These are phyloP conservation scores for Aspergillus uvarum DNA, from an alignment of 2,329 filamentous ascomycete species.

Conservation along the genomic window DNA sequence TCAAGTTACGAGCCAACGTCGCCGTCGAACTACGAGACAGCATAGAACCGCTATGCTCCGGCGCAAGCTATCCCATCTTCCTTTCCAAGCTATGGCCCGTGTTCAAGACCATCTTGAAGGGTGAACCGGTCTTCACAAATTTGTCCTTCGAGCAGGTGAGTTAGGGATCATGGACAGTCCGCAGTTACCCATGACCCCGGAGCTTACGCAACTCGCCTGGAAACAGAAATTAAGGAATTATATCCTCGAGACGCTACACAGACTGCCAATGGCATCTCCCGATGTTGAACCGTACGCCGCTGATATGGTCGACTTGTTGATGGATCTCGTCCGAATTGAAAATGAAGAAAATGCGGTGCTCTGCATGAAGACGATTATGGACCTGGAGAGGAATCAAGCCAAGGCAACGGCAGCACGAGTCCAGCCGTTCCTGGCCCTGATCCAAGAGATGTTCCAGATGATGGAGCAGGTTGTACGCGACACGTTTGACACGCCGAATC, in stretches of 20 bases:
- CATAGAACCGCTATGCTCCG: slow-evolving; percentile 79
- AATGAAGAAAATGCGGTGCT: slow-evolving; percentile 99
- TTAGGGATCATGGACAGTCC: slow-evolving; percentile 8
- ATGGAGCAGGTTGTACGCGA: slow-evolving; percentile 95
- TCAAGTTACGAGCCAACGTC: slow-evolving; percentile 76
- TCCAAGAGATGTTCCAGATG: slow-evolving; percentile 92
- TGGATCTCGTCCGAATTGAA: slow-evolving; percentile 82
- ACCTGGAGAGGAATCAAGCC: slow-evolving; percentile 88
- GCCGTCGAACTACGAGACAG: slow-evolving; percentile 86
- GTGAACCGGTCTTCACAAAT: slow-evolving; percentile 86
- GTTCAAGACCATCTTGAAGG: slow-evolving; percentile 80
- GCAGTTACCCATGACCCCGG: neutral
- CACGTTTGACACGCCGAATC: slow-evolving; percentile 78
- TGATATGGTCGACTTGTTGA: slow-evolving; percentile 85
- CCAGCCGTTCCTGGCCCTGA: slow-evolving; percentile 84
- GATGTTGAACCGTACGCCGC: slow-evolving; percentile 88
- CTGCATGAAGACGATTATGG: slow-evolving; percentile 97
- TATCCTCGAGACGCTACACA: slow-evolving; percentile 90
- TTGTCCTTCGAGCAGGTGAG: slow-evolving; percentile 83
- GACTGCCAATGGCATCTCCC: slow-evolving; percentile 70
- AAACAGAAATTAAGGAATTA: slow-evolving; percentile 81
- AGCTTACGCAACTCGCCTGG: slow-evolving; percentile 2
- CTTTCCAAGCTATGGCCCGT: slow-evolving; percentile 85
- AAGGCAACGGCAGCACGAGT: slow-evolving; percentile 80
- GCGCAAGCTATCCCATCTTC: slow-evolving; percentile 75